phyloP scores from a whole-genome alignment of 345 rosid species.

The Passiflora organensis region DNA sequence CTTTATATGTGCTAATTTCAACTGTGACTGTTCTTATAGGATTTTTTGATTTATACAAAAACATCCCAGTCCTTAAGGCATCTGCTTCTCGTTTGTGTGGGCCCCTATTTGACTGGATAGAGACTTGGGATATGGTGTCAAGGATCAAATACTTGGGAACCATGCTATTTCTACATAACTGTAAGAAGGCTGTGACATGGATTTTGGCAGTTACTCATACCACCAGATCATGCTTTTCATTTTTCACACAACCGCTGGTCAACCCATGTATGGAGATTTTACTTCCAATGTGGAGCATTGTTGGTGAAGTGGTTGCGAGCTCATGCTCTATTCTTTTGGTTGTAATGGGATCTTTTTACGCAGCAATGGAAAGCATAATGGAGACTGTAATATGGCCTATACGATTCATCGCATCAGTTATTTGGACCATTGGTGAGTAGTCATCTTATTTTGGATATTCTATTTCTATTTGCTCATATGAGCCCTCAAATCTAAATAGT shows the following conservation, averaged over 20 bases:
- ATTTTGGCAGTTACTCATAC: constrained; percentile 47
- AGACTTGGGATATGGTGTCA: constrained; percentile 96
- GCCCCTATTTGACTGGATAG: constrained; percentile 91
- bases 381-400: constrained; percentile 56
- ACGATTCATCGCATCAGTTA: constrained; percentile 40
- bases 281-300: constrained; percentile 59
- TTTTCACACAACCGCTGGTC: constrained; percentile 52
- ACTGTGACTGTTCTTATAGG: constrained; percentile 79
- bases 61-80: constrained; percentile 93
- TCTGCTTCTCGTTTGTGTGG: constrained; percentile 82
- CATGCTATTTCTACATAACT: constrained; percentile 88
- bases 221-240: constrained; percentile 52
- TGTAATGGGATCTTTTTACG: constrained; percentile 41
- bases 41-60: constrained; percentile 91
- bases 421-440: constrained; percentile 62
- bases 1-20: constrained; percentile 72
- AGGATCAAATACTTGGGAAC: constrained; percentile 96
- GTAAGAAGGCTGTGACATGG: constrained; percentile 80
- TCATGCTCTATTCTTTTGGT: constrained; percentile 44
- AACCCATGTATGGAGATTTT: constrained; percentile 45
- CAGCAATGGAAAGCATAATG: constrained; percentile 40
- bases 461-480: constrained; percentile 3
- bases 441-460: not conserved
- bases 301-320: constrained; percentile 44
- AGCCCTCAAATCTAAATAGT: not conserved